A percentile compares a stretch with the other conserved stretches of the same genome.
These are phyloP conservation scores for Deakozyma indianensis DNA, from an alignment of 805 yeast genomes.

Conservation along the genomic window DNA sequence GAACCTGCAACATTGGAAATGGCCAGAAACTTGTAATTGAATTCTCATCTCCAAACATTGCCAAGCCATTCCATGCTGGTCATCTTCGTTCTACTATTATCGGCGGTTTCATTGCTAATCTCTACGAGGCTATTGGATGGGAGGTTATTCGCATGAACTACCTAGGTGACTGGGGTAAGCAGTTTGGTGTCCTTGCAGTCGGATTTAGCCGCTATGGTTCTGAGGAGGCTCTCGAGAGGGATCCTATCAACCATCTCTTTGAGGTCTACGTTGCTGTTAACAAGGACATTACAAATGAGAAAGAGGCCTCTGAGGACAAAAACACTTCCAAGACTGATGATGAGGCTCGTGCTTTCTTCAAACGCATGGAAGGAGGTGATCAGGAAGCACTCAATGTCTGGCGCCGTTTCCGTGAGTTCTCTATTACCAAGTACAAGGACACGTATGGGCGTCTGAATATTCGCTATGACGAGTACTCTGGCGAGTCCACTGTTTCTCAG, in stretches of 20 bases:
- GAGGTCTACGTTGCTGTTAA: slow-evolving; percentile 85
- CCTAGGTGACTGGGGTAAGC: slow-evolving; percentile 99
- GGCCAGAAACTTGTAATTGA: slow-evolving; percentile 67
- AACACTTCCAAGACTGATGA: slow-evolving; percentile 49
- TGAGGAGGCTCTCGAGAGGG: slow-evolving; percentile 50
- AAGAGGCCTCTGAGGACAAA: slow-evolving; percentile 37
- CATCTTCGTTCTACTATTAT: slow-evolving; percentile 95
- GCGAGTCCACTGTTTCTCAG: slow-evolving; percentile 86
- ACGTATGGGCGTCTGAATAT: slow-evolving; percentile 91
- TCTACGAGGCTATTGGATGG: slow-evolving; percentile 86
- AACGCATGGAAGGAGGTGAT: slow-evolving; percentile 88
- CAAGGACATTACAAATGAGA: slow-evolving; percentile 54
- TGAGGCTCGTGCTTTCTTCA: slow-evolving; percentile 78
- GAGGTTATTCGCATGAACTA: slow-evolving; percentile 86
- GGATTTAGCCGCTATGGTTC: slow-evolving; percentile 81
- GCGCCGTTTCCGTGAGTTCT: slow-evolving; percentile 80
- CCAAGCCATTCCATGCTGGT: slow-evolving; percentile 99
- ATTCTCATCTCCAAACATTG: slow-evolving; percentile 95
- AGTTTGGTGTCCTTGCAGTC: slow-evolving; percentile 88
- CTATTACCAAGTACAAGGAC: slow-evolving; percentile 70
- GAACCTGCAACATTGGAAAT: slow-evolving; percentile 58
- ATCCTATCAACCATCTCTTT: slow-evolving; percentile 90
- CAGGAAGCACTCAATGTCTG: slow-evolving; percentile 61
- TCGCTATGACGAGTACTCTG: slow-evolving; percentile 75
- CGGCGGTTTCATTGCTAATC: slow-evolving; percentile 86